A percentile compares a stretch with the other conserved stretches of the same genome.
phyloP scores from a whole-genome alignment of 1,284 basidiomycete species.

The Puccinia horiana region DNA sequence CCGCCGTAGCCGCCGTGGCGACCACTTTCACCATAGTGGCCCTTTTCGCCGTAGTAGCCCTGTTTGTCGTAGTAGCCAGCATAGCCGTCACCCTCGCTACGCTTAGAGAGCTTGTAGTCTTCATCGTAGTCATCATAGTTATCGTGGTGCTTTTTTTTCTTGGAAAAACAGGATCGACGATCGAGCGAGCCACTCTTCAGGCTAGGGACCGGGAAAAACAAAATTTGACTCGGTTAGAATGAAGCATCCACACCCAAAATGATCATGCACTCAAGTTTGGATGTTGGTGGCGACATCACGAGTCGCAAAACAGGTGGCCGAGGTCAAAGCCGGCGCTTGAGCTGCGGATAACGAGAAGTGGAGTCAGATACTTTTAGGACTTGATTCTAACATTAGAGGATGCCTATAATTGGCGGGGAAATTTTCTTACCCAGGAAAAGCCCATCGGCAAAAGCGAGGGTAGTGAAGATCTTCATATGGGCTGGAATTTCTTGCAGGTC shows the following conservation, averaged over 20 bases:
- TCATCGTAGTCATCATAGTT: background rate
- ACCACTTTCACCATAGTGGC: background rate
- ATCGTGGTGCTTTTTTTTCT: background rate
- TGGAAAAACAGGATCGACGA: background rate
- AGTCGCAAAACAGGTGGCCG: constrained; percentile 5
- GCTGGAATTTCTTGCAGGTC: too few relatives aligned
- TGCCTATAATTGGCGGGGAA: background rate
- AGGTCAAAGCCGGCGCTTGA: background rate
- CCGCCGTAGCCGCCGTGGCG: too few relatives aligned
- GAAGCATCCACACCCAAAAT: background rate
- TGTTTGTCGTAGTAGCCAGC: background rate
- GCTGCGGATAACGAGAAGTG: background rate
- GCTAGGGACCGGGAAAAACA: background rate
- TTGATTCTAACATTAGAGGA: background rate
- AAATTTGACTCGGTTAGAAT: background rate
- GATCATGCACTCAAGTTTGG: background rate
- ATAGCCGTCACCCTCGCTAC: background rate
- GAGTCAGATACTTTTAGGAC: background rate
- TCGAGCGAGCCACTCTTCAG: background rate
- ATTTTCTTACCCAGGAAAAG: background rate
- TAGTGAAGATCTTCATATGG: background rate
- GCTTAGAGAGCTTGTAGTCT: background rate
- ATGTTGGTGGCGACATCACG: background rate
- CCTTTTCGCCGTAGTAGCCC: background rate
- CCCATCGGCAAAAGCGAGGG: background rate